Percentiles rank a stretch among this genome's conserved stretches.
Evolutionary conservation across 176 grass and related monocot species (phyloP).

Genomic region (Puya raimondii): DNA sequence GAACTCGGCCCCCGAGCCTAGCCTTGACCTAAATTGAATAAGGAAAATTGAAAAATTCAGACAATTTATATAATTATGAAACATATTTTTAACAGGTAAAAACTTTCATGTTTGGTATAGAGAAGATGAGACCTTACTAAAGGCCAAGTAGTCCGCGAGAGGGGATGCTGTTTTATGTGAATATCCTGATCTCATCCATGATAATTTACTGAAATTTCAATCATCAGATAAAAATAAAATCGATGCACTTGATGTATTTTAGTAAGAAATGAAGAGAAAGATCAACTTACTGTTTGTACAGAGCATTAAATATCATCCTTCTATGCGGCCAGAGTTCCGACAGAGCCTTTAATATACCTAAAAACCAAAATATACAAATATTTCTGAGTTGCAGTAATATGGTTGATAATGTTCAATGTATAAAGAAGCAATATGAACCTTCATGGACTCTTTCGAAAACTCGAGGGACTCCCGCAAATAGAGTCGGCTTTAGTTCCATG

Average conservation of each 20-base stretch:
- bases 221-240: conserved; percentile 17
- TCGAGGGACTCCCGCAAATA: conserved; percentile 89
- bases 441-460: conserved; percentile 93
- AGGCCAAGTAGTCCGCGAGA: conserved; percentile 81
- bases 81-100: background rate
- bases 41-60: background rate
- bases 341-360: conserved; percentile 80
- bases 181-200: conserved; percentile 75
- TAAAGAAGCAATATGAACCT: conserved; percentile 31
- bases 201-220: conserved; percentile 56
- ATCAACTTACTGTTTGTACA: conserved; percentile 77
- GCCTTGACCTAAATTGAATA: conserved; percentile 69
- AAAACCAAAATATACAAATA: conserved; percentile 8
- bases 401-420: background rate
- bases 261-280: conserved; percentile 25
- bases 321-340: conserved; percentile 79
- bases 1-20: conserved; percentile 82
- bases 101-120: background rate
- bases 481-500: conserved; percentile 82
- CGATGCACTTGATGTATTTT: conserved; percentile 13
- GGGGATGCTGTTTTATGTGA: conserved; percentile 77
- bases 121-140: conserved; percentile 60
- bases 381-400: background rate
- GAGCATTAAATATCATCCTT: conserved; percentile 88
- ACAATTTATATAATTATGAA: background rate